These are phyloP conservation scores for Ramaria sp. DNA, from an alignment of 768 basidiomycete genomes.

Conservation along the genomic window DNA sequence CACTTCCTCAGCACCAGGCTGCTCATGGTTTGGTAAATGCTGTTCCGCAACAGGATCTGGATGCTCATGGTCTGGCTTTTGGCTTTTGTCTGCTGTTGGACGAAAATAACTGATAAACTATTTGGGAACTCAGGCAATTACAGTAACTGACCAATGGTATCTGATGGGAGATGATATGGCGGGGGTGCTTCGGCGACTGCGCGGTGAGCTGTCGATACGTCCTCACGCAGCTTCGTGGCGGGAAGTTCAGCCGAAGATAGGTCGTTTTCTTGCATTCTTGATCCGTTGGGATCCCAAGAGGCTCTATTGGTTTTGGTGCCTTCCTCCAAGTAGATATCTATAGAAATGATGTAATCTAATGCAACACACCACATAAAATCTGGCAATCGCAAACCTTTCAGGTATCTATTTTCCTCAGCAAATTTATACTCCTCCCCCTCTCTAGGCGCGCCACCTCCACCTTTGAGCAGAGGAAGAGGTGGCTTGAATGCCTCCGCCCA, in stretches of 20 bases:
- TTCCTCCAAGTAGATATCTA: constrained; percentile 4
- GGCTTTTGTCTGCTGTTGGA: not conserved
- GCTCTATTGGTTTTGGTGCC: not conserved
- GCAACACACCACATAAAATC: not conserved
- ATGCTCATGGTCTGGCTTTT: not conserved
- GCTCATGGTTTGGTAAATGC: not conserved
- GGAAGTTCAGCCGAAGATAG: too few relatives aligned
- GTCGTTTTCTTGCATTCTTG: not conserved
- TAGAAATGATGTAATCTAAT: not conserved
- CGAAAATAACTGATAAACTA: too few relatives aligned
- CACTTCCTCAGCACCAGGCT: not conserved
- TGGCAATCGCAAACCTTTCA: constrained; percentile 11
- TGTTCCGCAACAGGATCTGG: constrained; percentile 5
- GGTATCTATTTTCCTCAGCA: constrained; percentile 21
- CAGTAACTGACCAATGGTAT: not conserved
- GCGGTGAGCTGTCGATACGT: too few relatives aligned
- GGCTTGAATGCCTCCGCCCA: constrained; percentile 43
- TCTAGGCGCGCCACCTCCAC: constrained; percentile 18
- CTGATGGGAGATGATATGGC: too few relatives aligned
- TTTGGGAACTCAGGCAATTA: not conserved
- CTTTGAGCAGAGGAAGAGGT: constrained; percentile 30
- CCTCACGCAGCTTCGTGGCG: too few relatives aligned
- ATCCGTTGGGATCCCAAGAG: not conserved
- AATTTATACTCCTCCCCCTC: constrained; percentile 31
- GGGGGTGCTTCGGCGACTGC: too few relatives aligned